Base-by-base conservation (phyloP, 768 basidiomycete species). In the Porpolomopsis calyptriformis region DNA sequence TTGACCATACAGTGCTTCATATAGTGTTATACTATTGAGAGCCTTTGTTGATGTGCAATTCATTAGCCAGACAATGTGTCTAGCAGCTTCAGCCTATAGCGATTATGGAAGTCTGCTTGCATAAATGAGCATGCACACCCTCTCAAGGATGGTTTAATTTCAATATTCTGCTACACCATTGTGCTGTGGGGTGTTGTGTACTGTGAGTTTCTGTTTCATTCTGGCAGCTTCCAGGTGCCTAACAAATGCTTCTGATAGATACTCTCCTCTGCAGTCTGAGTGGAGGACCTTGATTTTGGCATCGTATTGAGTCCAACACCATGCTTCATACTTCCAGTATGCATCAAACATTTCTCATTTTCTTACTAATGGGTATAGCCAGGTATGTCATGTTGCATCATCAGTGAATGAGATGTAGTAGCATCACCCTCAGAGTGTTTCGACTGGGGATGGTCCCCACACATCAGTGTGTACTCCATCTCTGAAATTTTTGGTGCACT, bases 81-180 rank as follows among this genome's bases (percentile, higher is more conserved):
- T 29, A 0, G 56, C 49, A 1, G 66, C 68, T 18, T 69, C 59
- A 1, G 52, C 64, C 72, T 68, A 74, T 1, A 72, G 55, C 20
- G 29, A 54, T 9, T 49, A 52, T 0, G 67, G 66, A 1, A 72
- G 37, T 0, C 58, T 55, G 20, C 55, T 51, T 0, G 48, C 53
- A 43, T 63, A 52, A 1, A 68, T 40, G 48, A 73, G 53, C 0
- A 67, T 62, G 3, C 58, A 49, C 1, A 59, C 57, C 1, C 57
- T 41, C 29, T 69, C 61, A 14, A 61, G 0, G 11, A 63, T 48
- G 2, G 63, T 69, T 12, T 59, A 47, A 45, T 69, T 72, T 1
- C 50, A 52, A 2, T 60, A 47, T 50, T 74, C 64, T 0, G 70
- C 57, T 4, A 68, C 49, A 0, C 71, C 67, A 46, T 72, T 71